These are phyloP conservation scores for Wakefieldia striispora DNA, from an alignment of 768 basidiomycete species.

Conservation along the genomic window DNA sequence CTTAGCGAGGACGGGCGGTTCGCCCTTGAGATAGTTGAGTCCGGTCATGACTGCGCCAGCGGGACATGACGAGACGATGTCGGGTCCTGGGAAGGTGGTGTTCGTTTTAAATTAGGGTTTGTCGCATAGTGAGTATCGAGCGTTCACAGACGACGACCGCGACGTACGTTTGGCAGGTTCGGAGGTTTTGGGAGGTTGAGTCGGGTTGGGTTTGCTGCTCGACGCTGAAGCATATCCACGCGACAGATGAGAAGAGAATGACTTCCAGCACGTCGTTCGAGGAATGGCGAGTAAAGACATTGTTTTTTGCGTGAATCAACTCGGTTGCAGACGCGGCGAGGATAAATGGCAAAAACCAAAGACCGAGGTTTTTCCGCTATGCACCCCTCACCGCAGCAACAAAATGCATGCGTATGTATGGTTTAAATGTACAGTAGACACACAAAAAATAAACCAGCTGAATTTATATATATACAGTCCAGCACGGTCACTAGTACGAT, in stretches of 20 bases:
- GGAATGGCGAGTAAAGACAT: constrained; percentile 19
- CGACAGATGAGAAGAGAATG: constrained; percentile 2
- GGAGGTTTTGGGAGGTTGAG: constrained; percentile 3
- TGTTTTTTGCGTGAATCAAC: no score
- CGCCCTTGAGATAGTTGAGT: constrained; percentile 78
- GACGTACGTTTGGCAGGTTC: constrained; percentile 21
- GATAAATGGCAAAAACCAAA: no score
- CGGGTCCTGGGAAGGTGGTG: not conserved
- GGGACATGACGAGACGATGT: constrained; percentile 57
- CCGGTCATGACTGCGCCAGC: constrained; percentile 78
- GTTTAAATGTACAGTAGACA: constrained; percentile 20
- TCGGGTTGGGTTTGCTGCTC: not conserved
- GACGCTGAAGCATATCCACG: constrained; percentile 17
- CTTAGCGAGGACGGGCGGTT: constrained; percentile 69
- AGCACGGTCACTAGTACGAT: constrained; percentile 9
- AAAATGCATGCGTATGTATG: not conserved
- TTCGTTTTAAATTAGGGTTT: no score
- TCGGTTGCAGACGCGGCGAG: no score
- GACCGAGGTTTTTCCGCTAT: no score
- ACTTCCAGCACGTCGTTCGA: constrained; percentile 13
- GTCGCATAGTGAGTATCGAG: not conserved
- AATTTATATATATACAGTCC: constrained; percentile 11
- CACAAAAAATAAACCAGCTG: constrained; percentile 11
- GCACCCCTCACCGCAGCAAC: not conserved
- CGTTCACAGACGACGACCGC: no score